Conservation (phyloP, 768 basidiomycete species). For the Hericium alpestre region DNA sequence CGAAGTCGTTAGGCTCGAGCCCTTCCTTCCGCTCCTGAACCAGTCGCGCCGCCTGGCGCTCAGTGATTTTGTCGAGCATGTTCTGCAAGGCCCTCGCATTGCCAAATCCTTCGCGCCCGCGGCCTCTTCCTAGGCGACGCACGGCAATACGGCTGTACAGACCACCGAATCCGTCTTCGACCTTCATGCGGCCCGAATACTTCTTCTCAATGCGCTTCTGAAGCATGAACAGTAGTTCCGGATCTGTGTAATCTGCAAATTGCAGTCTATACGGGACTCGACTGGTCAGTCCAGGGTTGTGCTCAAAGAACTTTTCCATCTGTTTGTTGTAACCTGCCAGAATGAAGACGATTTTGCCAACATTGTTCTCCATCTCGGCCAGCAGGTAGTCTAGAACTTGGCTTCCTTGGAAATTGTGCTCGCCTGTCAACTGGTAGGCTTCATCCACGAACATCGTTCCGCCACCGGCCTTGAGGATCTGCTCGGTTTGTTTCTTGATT, state of each 20-base stretch:
- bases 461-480: conserved; percentile 40
- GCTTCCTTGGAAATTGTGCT: conserved; percentile 36
- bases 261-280: conserved; percentile 54
- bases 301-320: conserved; percentile 73
- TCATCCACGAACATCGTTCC: conserved; percentile 64
- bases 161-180: conserved; percentile 41
- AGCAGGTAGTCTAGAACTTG: conserved; percentile 61
- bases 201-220: conserved; percentile 35
- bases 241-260: conserved; percentile 52
- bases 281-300: conserved; percentile 59
- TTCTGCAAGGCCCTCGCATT: conserved; percentile 55
- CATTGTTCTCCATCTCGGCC: conserved; percentile 65
- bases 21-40: conserved; percentile 31
- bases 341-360: conserved; percentile 56
- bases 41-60: conserved; percentile 46
- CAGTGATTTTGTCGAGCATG: conserved; percentile 33
- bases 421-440: conserved; percentile 52
- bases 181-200: conserved; percentile 38
- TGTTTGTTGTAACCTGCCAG: conserved; percentile 61
- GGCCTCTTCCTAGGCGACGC: conserved; percentile 50
- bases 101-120: conserved; percentile 52
- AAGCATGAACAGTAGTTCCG: conserved; percentile 47
- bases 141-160: conserved; percentile 46
- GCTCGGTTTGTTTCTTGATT: conserved; percentile 38
- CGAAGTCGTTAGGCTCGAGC: conserved; percentile 34